Evolutionary conservation across 2,329 filamentous ascomycete genomes (phyloP).

Genomic region (Catunica adiposa): DNA sequence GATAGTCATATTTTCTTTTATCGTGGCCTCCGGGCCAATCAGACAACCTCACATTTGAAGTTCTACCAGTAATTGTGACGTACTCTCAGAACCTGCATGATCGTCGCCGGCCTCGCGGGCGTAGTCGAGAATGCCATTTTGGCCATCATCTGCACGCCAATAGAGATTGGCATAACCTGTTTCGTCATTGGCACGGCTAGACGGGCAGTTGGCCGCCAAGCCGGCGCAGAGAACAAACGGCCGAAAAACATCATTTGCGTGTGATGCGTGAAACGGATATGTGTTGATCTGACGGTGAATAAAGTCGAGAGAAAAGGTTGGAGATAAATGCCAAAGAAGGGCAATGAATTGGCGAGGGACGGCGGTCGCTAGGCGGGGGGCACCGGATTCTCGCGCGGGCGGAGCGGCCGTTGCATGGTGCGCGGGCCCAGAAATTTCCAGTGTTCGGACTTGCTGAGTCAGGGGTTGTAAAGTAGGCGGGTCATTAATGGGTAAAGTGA

Average conservation of each 20-base stretch:
- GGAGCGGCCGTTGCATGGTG: neutral
- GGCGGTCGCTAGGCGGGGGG: neutral
- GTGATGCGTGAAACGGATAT: neutral
- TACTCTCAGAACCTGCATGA: conserved; percentile 54
- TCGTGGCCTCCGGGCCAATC: neutral
- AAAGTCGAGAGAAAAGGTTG: neutral
- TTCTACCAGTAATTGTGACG: conserved; percentile 15
- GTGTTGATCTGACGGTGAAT: neutral
- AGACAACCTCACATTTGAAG: neutral
- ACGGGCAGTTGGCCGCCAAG: conserved; percentile 15
- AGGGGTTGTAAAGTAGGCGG: neutral
- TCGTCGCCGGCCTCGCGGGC: conserved; percentile 40
- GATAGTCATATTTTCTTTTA: neutral
- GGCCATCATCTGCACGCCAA: neutral
- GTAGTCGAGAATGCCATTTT: conserved; percentile 37
- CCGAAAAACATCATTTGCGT: conserved; percentile 10
- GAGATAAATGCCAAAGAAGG: no score
- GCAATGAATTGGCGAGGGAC: neutral
- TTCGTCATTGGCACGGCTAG: conserved; percentile 11
- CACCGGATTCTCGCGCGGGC: neutral
- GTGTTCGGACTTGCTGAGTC: neutral
- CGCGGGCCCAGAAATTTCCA: neutral
- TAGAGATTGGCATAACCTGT: neutral
- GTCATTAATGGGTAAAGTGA: neutral
- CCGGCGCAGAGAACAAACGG: conserved; percentile 8